Base-by-base conservation (phyloP, 306 rosid species). In the Purshia tridentata region DNA sequence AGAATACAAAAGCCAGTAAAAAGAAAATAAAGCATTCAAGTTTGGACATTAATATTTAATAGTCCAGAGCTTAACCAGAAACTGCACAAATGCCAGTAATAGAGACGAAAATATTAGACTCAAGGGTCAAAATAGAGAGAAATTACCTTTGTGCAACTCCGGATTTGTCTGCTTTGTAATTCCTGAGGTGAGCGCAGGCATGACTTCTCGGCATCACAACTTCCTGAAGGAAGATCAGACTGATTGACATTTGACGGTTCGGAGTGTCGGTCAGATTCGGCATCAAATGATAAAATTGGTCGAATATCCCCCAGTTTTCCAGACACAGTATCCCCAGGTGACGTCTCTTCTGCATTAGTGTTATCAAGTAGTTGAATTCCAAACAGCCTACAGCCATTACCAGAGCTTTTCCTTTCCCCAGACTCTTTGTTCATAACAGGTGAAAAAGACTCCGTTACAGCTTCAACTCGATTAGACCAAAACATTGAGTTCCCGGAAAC, bases 101-200 rank as follows among this genome's bases (percentile, higher is more conserved):
- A 22, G 39, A 13, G 22, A 20, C 4, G 48, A 45, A 37, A 69
- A 53, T 18, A 41, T 29, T 51, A 45, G 12, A 64, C 35, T 37
- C 48, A 23, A 22, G 50, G 70, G 29, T 22, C 9, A 9, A 58
- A 35, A 45, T 29, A 9, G 15, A 4, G 19, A 45, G 48, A 16
- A 58, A 75, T 72, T 85, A 93, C 98, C 97, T 93, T 93, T 4
- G 98, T 93, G 90, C 98, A 93, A 77, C 98, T 93, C 76, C 98
- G 88, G 74, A 85, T 93, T 83, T 93, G 98, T 85, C 86, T 91
- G 84, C 92, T 88, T 72, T 89, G 97, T 40, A 83, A 85, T 80
- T 91, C 98, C 54, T 81, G 92, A 45, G 94, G 91, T 62, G 98
- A 91, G 80, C 87, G 83, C 79, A 91, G 65, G 72, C 90, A 85